phyloP scores from a whole-genome alignment of 1,284 basidiomycete genomes.

The Apiotrichum montevideense region DNA sequence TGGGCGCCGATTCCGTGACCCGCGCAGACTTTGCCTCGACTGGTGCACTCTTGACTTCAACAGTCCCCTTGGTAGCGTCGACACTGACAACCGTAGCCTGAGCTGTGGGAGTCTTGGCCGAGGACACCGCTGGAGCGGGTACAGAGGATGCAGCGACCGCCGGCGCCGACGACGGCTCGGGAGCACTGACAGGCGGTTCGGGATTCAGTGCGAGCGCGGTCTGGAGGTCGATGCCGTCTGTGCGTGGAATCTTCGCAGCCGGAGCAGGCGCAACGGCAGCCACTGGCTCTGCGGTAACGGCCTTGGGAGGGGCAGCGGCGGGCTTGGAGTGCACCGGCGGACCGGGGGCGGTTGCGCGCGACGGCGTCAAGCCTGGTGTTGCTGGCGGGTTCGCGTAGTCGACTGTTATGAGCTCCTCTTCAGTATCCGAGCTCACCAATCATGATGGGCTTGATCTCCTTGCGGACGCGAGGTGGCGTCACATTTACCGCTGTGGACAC shows the following conservation, averaged over 20 bases:
- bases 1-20: too few relatives aligned
- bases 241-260: too few relatives aligned
- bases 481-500: background rate
- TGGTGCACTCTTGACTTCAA: too few relatives aligned
- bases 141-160: too few relatives aligned
- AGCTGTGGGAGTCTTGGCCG: too few relatives aligned
- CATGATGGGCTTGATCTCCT: constrained; percentile 2
- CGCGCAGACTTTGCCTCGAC: too few relatives aligned
- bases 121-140: background rate
- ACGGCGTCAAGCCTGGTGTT: background rate
- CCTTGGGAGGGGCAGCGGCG: background rate
- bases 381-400: background rate
- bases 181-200: too few relatives aligned
- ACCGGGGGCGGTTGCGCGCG: background rate
- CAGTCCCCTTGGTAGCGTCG: too few relatives aligned
- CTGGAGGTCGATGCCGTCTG: too few relatives aligned
- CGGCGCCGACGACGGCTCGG: too few relatives aligned
- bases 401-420: background rate
- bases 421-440: background rate
- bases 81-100: too few relatives aligned
- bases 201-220: too few relatives aligned
- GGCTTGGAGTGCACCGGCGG: background rate
- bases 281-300: background rate
- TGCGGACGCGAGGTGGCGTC: background rate
- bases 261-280: background rate